Base-by-base conservation (phyloP, 2,329 filamentous ascomycete genomes). In the Dryadomyces sulphureus region DNA sequence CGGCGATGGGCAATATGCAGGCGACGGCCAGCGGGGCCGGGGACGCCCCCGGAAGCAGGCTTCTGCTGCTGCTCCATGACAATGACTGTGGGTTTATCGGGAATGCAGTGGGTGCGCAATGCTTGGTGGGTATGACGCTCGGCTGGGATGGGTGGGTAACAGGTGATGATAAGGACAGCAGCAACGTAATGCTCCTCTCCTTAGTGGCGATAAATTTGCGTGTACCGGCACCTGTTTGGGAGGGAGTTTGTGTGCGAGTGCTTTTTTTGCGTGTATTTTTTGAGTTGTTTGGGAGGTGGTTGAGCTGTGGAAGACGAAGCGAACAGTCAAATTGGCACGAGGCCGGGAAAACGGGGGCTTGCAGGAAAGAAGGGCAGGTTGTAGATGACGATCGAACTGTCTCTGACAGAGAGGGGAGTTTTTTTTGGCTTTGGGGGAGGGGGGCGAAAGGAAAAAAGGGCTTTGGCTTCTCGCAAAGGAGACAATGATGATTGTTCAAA, bases 1-100 rank as follows among this genome's bases (percentile, higher is more conserved):
- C 90, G 82, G 62, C 90, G 84, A 72, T 96, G 90, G 60, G 90
- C 90, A 67, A 96, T 95, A 70, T 96, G 89, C 63, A 96, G 78
- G 63, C 89, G 83, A 62, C 90, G 88, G 60, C 88, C 88, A 62
- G 81, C 68, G 59, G 86, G 85, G 56, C 87, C 88, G 62, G 70
- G 70, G 50, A 79, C 73, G 58, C 75, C 75, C 60, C 71, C 71
- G 54, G 68, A 58, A 59, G 66, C 66, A 58, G 66, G 67, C 52
- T 62, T 64, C 56, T 75, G 74, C 64, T 80, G 73, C 62, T 79
- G 78, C 60, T 79, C 79, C 80, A 84, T 84, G 62, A 54, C 62
- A 69, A 34, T 17, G 8, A 11, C 9, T 16, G 27, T 32, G 27
- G n/a, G 9, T 21, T 21, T 6, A 22, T 41, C 9, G 27, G 16